Evolutionary conservation across 1,139 yeast species (phyloP), one percentile per base, ranked within the genome.

Genomic region (Insectozyma bohioensis): DNA sequence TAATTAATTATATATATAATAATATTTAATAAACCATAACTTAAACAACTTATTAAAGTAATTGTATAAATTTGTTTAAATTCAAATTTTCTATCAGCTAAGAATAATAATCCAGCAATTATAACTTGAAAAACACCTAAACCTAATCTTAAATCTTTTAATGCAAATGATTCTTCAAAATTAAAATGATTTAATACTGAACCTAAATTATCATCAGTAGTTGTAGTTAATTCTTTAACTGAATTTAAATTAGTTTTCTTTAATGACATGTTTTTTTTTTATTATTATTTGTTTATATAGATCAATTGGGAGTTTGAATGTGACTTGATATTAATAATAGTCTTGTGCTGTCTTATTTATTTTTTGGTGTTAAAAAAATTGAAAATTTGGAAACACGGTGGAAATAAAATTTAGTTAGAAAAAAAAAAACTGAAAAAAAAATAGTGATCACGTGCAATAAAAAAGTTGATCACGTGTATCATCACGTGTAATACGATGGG

Each of bases 91-190:
- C 83, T 83, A 54, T 90, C 97, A 26, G 78, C 54, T 37, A 69
- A 67, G 51, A 75, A 87, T 37, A 87, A 74, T 5, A 64, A 54
- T 1, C 74, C 95, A 2, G 95, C 85, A 12, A 81, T 61, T 1
- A 66, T 60, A 7, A 85, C 90, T 3, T 87, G 76, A 9, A 69
- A 44, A 47, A 78, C 80, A 0, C 96, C 95, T 27, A 88, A 56
- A 1, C 71, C 79, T 29, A 90, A 65, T 47, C 84, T 81, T 17
- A 72, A 58, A 51, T 88, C 95, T 30, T 66, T 66, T 22, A 80
- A 54, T 10, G 49, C 49, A 51, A 78, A 80, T 13, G 78, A 66
- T 54, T 86, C 86, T 11, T 58, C 61, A 55, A 75, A 88, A 2
- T 90, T 92, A 31, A 80, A 58, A 28, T 70, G 63, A 12, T 64